These are phyloP conservation scores for Botrytis pseudocinerea DNA, from an alignment of 2,329 filamentous ascomycete species.

Conservation along the genomic window DNA sequence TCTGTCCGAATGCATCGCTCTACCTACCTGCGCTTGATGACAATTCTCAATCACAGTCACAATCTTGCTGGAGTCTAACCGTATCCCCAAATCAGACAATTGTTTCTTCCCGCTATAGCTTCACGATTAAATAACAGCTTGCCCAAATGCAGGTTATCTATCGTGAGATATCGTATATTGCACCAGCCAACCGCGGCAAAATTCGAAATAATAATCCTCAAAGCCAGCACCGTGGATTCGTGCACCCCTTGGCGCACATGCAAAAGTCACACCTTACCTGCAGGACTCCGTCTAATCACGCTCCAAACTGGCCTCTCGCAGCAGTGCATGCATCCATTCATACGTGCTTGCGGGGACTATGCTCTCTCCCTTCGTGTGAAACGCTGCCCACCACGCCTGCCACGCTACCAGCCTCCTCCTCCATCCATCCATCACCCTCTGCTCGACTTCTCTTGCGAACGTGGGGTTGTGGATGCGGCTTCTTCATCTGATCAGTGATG, in stretches of 20 bases:
- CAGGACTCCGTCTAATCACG: background rate
- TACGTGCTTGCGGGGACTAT: background rate
- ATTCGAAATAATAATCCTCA: slow-evolving; percentile 8
- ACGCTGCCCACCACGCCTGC: background rate
- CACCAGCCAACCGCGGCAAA: slow-evolving; percentile 15
- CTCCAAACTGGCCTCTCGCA: background rate
- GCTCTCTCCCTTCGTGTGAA: background rate
- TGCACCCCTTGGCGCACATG: slow-evolving; percentile 2
- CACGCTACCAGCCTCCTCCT: background rate
- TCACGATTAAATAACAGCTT: background rate
- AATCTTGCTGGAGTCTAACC: background rate
- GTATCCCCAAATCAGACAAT: background rate
- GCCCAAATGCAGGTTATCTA: background rate
- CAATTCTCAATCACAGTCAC: background rate
- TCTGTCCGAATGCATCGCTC: background rate
- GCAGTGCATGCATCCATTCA: background rate
- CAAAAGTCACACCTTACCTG: slow-evolving; percentile 1
- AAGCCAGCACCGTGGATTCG: background rate
- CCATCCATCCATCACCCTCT: background rate
- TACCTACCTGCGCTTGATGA: background rate
- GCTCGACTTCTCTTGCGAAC: background rate
- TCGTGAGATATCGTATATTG: background rate
- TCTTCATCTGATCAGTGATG: slow-evolving; percentile 10
- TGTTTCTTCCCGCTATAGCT: background rate
- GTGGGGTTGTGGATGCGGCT: background rate